Evolutionary conservation across 1,139 yeast species (phyloP).

Genomic region (Blastobotrys raffinosifermentans): DNA sequence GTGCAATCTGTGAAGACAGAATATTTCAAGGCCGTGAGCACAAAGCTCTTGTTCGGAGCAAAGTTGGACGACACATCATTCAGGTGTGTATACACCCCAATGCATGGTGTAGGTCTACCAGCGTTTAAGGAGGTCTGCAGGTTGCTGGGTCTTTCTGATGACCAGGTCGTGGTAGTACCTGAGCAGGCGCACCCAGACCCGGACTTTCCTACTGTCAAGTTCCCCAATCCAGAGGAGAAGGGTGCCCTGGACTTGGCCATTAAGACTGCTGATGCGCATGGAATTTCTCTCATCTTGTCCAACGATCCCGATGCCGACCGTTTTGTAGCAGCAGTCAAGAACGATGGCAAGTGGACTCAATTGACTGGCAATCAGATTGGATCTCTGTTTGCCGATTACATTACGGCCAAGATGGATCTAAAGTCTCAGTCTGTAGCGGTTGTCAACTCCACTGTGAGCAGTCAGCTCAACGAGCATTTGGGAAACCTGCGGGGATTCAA

Average conservation of each 20-base stretch:
- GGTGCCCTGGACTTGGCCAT: conserved; percentile 82
- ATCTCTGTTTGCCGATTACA: conserved; percentile 66
- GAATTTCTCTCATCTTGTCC: conserved; percentile 60
- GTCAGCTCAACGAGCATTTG: conserved; percentile 70
- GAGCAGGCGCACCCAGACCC: conserved; percentile 79
- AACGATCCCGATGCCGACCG: conserved; percentile 98
- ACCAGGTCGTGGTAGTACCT: conserved; percentile 41
- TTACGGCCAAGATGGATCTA: conserved; percentile 30
- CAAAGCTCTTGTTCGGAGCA: conserved; percentile 10
- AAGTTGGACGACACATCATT: conserved; percentile 15
- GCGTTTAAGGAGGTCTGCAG: conserved; percentile 27
- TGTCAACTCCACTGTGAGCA: conserved; percentile 86
- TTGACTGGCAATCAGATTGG: conserved; percentile 92
- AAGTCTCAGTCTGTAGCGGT: conserved; percentile 43
- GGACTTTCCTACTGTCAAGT: conserved; percentile 71
- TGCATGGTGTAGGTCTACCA: conserved; percentile 84
- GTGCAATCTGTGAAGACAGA: conserved; percentile 4
- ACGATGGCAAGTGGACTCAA: conserved; percentile 57
- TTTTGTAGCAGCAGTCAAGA: conserved; percentile 61
- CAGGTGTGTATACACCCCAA: conserved; percentile 77
- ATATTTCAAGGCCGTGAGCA: conserved; percentile 4
- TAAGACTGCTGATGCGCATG: conserved; percentile 41
- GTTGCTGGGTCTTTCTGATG: conserved; percentile 28
- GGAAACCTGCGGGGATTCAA: conserved; percentile 57
- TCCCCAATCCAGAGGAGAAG: conserved; percentile 94